These are phyloP conservation scores for Amyloporia xantha DNA, from an alignment of 768 basidiomycete species.

Conservation along the genomic window DNA sequence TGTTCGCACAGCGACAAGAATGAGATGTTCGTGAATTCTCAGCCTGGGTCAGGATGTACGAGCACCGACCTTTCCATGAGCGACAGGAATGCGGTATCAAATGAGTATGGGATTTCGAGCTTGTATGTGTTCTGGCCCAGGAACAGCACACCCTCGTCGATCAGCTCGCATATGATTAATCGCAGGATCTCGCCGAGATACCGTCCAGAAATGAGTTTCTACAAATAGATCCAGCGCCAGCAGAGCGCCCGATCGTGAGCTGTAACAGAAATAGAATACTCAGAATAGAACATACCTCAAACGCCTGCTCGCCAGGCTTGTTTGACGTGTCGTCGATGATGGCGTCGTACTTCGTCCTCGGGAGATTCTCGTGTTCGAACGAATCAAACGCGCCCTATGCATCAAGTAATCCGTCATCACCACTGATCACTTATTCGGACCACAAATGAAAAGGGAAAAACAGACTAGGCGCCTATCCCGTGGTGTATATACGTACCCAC, in stretches of 20 bases:
- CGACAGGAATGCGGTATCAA: constrained; percentile 96
- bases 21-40: not conserved
- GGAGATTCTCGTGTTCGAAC: constrained; percentile 89
- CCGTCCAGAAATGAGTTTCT: constrained; percentile 95
- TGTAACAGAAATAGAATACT: too few relatives aligned
- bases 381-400: constrained; percentile 96
- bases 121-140: constrained; percentile 98
- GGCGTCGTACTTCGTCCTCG: constrained; percentile 89
- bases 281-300: constrained; percentile 50
- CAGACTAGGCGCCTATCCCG: not conserved
- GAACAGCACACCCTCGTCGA: constrained; percentile 96
- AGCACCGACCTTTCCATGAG: constrained; percentile 81
- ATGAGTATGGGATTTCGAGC: constrained; percentile 84
- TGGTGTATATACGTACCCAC: constrained; percentile 51
- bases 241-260: too few relatives aligned
- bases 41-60: not conserved
- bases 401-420: not conserved
- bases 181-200: constrained; percentile 96
- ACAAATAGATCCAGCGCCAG: too few relatives aligned
- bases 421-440: not conserved
- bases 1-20: constrained; percentile 24
- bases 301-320: constrained; percentile 94
- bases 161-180: constrained; percentile 90
- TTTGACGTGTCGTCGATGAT: constrained; percentile 92
- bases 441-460: not conserved